phyloP scores from a whole-genome alignment of 2,329 filamentous ascomycete species.

The Aaosphaeria pasadenensis region DNA sequence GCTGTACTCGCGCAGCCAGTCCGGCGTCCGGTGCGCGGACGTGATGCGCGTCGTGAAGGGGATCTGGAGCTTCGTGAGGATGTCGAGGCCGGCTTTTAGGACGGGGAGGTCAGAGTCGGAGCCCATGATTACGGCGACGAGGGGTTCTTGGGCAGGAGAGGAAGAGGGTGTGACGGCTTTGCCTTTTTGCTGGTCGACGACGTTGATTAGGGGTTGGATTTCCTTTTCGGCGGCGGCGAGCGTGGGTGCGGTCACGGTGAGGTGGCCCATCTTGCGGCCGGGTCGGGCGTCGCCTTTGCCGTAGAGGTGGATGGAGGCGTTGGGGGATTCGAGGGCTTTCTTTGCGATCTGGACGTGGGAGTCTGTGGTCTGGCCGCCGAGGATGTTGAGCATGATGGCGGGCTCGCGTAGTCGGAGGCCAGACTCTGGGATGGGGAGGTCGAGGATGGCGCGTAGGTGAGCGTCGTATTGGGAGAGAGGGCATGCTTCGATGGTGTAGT shows the following conservation, averaged over 20 bases:
- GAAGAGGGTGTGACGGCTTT: constrained; percentile 17
- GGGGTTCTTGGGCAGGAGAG: constrained; percentile 39
- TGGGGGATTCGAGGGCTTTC: constrained; percentile 56
- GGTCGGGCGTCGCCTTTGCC: constrained; percentile 82
- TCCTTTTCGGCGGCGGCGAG: constrained; percentile 66
- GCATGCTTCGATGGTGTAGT: constrained; percentile 92
- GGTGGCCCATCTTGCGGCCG: constrained; percentile 91
- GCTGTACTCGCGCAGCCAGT: constrained; percentile 47
- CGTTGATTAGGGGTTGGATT: constrained; percentile 66
- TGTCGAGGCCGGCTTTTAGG: constrained; percentile 62
- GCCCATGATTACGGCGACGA: constrained; percentile 80
- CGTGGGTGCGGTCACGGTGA: constrained; percentile 72
- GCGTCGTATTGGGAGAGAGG: constrained; percentile 88
- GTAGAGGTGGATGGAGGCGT: constrained; percentile 77
- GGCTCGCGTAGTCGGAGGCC: constrained; percentile 58
- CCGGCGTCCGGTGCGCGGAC: constrained; percentile 60
- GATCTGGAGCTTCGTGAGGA: constrained; percentile 68
- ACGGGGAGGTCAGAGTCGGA: constrained; percentile 74
- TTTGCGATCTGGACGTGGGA: constrained; percentile 61
- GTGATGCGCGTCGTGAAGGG: constrained; percentile 73
- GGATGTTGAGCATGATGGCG: constrained; percentile 77
- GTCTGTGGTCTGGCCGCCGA: constrained; percentile 64
- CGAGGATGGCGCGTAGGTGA: constrained; percentile 80
- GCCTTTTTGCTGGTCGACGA: constrained; percentile 56
- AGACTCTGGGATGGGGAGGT: constrained; percentile 53